Conservation (phyloP, 148 eudicot species). For the Fagopyrum tataricum region DNA sequence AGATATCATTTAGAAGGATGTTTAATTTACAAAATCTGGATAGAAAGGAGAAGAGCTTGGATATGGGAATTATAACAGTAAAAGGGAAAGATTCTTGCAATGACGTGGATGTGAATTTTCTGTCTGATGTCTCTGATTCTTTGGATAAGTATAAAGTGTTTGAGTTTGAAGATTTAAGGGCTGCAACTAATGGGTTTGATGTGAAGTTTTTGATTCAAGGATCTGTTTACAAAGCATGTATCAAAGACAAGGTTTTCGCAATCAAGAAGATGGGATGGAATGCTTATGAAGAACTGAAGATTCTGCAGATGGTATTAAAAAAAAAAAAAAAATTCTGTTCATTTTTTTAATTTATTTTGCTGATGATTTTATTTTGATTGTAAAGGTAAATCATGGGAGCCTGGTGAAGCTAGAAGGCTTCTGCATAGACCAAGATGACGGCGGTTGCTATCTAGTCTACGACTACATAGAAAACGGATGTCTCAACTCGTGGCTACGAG, state of each 20-base stretch:
- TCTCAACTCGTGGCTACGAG: slow-evolving; percentile 63
- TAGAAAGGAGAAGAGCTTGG: background rate
- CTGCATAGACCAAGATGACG: slow-evolving; percentile 78
- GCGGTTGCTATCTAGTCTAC: slow-evolving; percentile 77
- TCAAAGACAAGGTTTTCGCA: slow-evolving; percentile 55
- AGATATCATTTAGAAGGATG: slow-evolving; percentile 22
- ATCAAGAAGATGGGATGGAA: slow-evolving; percentile 95
- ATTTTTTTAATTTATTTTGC: background rate
- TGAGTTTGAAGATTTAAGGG: slow-evolving; percentile 52
- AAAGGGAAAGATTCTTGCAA: slow-evolving; percentile 26
- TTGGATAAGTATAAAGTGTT: slow-evolving; percentile 85
- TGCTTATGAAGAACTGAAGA: slow-evolving; percentile 88
- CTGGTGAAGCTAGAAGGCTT: slow-evolving; percentile 84
- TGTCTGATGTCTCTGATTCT: slow-evolving; percentile 77
- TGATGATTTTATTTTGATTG: background rate
- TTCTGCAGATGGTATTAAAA: slow-evolving; percentile 97
- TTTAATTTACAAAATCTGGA: slow-evolving; percentile 12
- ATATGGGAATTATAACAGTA: background rate
- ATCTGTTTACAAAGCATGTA: slow-evolving; percentile 62
- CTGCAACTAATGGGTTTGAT: slow-evolving; percentile 65
- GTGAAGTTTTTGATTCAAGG: slow-evolving; percentile 58
- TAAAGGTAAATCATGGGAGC: slow-evolving; percentile 86
- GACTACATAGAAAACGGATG: slow-evolving; percentile 84
- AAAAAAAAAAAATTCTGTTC: too few species aligned
- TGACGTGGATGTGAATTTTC: slow-evolving; percentile 41